Evolutionary conservation across 352 stramenopile species (phyloP).

Genomic region (Phytophthora sp.): DNA sequence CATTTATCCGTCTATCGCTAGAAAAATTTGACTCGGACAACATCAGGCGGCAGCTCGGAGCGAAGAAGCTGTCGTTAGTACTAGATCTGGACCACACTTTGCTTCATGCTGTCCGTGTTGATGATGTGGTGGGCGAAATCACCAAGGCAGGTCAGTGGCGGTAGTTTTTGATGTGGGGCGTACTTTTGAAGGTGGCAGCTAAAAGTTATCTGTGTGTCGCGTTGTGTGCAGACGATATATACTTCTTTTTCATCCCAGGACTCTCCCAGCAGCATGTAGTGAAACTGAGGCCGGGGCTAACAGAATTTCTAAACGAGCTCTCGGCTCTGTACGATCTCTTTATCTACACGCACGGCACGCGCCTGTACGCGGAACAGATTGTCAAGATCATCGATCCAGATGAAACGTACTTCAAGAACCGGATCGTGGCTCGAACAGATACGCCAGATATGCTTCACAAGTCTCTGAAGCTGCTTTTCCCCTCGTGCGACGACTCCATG

Average conservation of each 20-base stretch:
- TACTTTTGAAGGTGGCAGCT: not conserved
- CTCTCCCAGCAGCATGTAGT: constrained; percentile 90
- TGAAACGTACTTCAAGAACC: constrained; percentile 82
- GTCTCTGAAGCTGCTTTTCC: constrained; percentile 87
- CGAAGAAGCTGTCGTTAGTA: constrained; percentile 94
- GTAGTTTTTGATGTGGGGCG: not conserved
- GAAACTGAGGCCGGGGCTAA: constrained; percentile 92
- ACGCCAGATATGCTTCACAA: constrained; percentile 89
- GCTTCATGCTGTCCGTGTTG: constrained; percentile 90
- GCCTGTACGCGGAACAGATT: constrained; percentile 94
- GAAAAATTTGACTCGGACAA: constrained; percentile 89
- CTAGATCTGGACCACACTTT: constrained; percentile 98
- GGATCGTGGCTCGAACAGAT: constrained; percentile 88
- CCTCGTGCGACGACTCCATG: constrained; percentile 88
- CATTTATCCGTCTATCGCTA: constrained; percentile 19
- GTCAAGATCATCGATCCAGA: constrained; percentile 92
- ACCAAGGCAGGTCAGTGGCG: constrained; percentile 47
- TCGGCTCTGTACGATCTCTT: constrained; percentile 91
- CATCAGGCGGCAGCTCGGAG: constrained; percentile 83
- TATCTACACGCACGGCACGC: constrained; percentile 96
- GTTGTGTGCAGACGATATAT: constrained; percentile 61
- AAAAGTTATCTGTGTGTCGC: constrained; percentile 3
- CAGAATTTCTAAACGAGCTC: constrained; percentile 88
- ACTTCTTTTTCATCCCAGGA: constrained; percentile 81
- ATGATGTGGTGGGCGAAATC: constrained; percentile 72